phyloP scores from a whole-genome alignment of 2,329 filamentous ascomycete species.

The Penicillium sp. region DNA sequence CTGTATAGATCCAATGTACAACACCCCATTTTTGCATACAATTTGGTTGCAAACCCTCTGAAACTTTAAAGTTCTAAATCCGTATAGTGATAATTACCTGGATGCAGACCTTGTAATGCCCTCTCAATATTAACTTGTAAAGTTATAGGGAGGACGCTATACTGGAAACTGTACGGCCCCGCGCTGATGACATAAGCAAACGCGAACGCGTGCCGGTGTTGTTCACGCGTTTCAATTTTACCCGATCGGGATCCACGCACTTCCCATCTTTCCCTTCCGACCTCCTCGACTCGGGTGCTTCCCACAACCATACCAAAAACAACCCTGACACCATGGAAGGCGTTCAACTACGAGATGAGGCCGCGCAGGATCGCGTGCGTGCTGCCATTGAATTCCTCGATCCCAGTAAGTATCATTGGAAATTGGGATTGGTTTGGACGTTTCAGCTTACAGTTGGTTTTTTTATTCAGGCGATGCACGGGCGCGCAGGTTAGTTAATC shows the following conservation, averaged over 20 bases:
- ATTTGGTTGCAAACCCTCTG: no score
- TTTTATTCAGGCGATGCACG: constrained; percentile 53
- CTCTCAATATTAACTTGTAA: no score
- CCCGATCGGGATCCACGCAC: constrained; percentile 31
- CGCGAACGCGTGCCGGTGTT: constrained; percentile 14
- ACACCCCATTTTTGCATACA: background rate
- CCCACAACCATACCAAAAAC: constrained; percentile 8
- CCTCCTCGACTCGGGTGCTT: constrained; percentile 15
- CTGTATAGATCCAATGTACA: constrained; percentile 2
- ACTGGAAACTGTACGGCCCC: background rate
- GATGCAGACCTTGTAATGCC: no score
- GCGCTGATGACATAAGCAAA: constrained; percentile 22
- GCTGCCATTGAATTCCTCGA: constrained; percentile 91
- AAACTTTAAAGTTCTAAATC: no score
- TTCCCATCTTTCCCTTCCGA: constrained; percentile 16
- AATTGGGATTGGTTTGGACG: background rate
- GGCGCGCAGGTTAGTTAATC: constrained; percentile 51
- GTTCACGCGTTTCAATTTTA: constrained; percentile 36
- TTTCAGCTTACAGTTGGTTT: constrained; percentile 16
- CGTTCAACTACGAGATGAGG: constrained; percentile 78
- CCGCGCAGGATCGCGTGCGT: constrained; percentile 77
- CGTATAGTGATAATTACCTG: no score
- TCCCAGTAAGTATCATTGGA: constrained; percentile 64
- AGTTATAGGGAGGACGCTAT: no score
- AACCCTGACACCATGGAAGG: constrained; percentile 61